Percentiles rank a stretch among this genome's conserved stretches.
phyloP scores from a whole-genome alignment of 495 filamentous ascomycete genomes.

The Penicillium coffeae region DNA sequence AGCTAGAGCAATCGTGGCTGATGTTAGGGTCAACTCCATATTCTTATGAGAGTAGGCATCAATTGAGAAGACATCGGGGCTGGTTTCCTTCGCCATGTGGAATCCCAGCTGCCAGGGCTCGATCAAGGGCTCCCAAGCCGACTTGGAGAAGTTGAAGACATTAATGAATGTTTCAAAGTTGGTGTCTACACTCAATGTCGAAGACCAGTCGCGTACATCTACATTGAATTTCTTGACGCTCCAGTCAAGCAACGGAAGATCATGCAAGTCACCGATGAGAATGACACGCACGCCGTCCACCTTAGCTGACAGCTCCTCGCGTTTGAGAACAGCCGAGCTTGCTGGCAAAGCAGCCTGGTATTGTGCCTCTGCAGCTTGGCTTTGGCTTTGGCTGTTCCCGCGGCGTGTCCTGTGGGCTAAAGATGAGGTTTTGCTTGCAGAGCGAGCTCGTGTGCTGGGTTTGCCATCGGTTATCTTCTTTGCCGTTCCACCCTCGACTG shows the following conservation, averaged over 20 bases:
- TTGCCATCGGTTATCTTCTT: conserved; percentile 68
- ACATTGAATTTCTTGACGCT: conserved; percentile 87
- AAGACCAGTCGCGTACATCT: conserved; percentile 85
- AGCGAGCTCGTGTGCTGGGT: conserved; percentile 45
- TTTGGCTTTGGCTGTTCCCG: conserved; percentile 28
- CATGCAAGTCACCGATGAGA: conserved; percentile 91
- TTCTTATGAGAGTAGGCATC: conserved; percentile 84
- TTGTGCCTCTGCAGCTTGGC: conserved; percentile 29
- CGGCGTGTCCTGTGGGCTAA: conserved; percentile 44
- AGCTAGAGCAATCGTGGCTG: conserved; percentile 86
- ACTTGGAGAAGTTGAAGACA: conserved; percentile 98
- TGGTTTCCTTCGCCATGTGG: conserved; percentile 74
- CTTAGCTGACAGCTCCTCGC: conserved; percentile 79
- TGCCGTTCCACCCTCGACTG: conserved; percentile 49
- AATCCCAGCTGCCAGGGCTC: conserved; percentile 96
- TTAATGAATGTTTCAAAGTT: conserved; percentile 91
- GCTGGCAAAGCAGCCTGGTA: conserved; percentile 18
- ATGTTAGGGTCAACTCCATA: conserved; percentile 88
- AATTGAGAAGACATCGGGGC: conserved; percentile 72
- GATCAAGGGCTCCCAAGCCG: conserved; percentile 93
- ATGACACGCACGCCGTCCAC: conserved; percentile 89
- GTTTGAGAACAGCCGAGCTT: conserved; percentile 58
- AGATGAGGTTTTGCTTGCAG: conserved; percentile 62
- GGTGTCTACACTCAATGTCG: conserved; percentile 79
- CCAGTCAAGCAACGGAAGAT: conserved; percentile 89